Percentiles rank a stretch among this genome's conserved stretches.
Evolutionary conservation across 768 basidiomycete genomes (phyloP).

Genomic region (Asterophora lycoperdoides): DNA sequence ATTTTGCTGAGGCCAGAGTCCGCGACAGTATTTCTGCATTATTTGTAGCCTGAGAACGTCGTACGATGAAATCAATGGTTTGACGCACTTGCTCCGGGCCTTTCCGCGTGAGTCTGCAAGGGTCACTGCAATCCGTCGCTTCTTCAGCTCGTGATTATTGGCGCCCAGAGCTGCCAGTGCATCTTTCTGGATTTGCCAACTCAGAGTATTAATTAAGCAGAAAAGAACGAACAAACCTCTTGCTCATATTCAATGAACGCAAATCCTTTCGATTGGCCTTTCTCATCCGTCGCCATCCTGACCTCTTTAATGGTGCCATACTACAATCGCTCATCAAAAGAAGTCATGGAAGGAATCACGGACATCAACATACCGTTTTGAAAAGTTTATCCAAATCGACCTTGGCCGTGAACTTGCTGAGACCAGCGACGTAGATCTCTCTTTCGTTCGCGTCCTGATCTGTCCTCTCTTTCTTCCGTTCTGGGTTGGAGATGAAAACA

Average conservation of each 20-base stretch:
- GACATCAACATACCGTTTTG: conserved; percentile 48
- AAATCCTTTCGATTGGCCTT: conserved; percentile 74
- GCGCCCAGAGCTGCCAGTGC: conserved; percentile 69
- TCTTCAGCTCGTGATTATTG: conserved; percentile 87
- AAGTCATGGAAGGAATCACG: background rate
- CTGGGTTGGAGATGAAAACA: conserved; percentile 88
- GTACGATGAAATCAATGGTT: background rate
- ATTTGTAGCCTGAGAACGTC: background rate
- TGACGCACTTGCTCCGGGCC: conserved; percentile 45
- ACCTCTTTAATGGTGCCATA: conserved; percentile 82
- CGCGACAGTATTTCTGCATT: conserved; percentile 34
- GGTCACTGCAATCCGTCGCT: conserved; percentile 85
- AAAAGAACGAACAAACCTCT: conserved; percentile 46
- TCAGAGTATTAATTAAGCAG: background rate
- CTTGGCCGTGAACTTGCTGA: conserved; percentile 75
- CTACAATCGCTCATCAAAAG: conserved; percentile 34
- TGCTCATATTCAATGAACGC: conserved; percentile 90
- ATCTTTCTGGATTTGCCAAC: conserved; percentile 43
- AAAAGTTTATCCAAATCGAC: conserved; percentile 79
- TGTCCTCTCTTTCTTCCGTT: conserved; percentile 82
- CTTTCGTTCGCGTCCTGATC: conserved; percentile 81
- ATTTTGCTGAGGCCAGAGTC: conserved; percentile 54
- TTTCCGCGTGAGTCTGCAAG: conserved; percentile 71
- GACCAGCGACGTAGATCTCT: conserved; percentile 84
- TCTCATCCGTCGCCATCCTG: conserved; percentile 69